Conservation (phyloP, 202 grass and related monocot genomes). For the Zizania palustris region DNA sequence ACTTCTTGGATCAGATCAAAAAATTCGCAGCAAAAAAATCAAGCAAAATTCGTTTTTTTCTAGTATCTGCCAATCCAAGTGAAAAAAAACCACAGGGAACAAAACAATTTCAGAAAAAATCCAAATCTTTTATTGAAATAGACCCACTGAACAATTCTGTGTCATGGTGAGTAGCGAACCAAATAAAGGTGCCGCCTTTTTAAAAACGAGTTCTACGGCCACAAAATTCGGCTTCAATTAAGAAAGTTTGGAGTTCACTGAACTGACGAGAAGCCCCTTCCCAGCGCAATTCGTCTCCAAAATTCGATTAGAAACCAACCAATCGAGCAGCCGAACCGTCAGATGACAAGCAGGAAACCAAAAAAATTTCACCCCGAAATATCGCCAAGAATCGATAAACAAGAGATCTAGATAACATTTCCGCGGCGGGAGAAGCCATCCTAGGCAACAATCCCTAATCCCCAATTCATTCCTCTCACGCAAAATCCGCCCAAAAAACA, state of each 20-base stretch:
- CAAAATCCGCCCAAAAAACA: not conserved
- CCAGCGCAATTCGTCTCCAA: not conserved
- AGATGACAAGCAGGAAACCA: not conserved
- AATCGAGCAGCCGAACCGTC: slow-evolving; percentile 4
- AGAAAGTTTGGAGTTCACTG: slow-evolving; percentile 21
- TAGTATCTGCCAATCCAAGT: slow-evolving; percentile 43
- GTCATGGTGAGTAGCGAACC: not conserved
- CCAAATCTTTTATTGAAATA: not conserved
- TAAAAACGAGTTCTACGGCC: slow-evolving; percentile 12
- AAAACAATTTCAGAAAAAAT: slow-evolving; percentile 18
- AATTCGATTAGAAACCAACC: not conserved
- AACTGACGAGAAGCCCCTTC: not conserved
- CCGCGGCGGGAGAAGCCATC: not conserved
- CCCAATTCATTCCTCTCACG: slow-evolving; percentile 12
- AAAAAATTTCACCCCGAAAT: slow-evolving; percentile 15
- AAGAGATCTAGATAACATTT: not conserved
- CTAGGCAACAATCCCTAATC: not conserved
- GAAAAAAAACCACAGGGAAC: not conserved
- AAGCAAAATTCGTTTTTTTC: slow-evolving; percentile 32
- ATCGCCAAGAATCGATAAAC: not conserved
- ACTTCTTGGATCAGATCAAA: slow-evolving; percentile 33
- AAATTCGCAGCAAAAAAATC: slow-evolving; percentile 32
- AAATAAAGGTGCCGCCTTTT: slow-evolving; percentile 28
- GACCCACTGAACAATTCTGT: not conserved
- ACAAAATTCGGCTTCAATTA: slow-evolving; percentile 16